Base-by-base conservation (phyloP, 1,284 basidiomycete genomes). In the Afroboletus lepidellus region DNA sequence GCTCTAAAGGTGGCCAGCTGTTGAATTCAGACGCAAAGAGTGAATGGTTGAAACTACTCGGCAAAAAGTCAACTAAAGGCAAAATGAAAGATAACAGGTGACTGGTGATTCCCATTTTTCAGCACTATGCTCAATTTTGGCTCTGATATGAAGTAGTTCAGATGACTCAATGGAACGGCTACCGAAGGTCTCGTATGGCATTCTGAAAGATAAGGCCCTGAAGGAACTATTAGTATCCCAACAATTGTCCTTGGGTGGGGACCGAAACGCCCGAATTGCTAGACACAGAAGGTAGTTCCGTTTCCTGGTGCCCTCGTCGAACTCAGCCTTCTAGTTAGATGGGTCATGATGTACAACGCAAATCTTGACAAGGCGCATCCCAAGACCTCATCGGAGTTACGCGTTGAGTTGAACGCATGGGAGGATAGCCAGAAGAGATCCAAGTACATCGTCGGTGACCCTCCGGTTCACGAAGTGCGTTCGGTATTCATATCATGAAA, bases 331-430 rank as follows among this genome's bases (percentile, higher is more conserved):
- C 38, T 24, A 18, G 32, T 25, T 50, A 88, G 86, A 58, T 90
- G 84, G 83, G 75, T 86, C 0, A 78, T 80, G 62, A 60, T 85
- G 36, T 84, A 77, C 61, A 90, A 90, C 56, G 79, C 85, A 20
- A 90, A 89, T 63, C 71, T 87, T 9, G 87, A 90, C 66, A 78
- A 77, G 54, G 72, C 60, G 18, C 70, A 76, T 41, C 76, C 84
- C 25, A 79, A 77, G 62, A 72, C 72, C n/a, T 60, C 72, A 39
- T 56, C 65, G 1, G 77, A 79, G 39, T 73, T 89, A 11, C 70
- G 74, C 37, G 64, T 62, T 46, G 84, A 86, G 24, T 62, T 89
- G 57, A 77, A 72, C 56, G 71, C 70, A 57, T 84, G 81, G 81
- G 86, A 88, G 58, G 78, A 80, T 20, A 72, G 74, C 12, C 69